These are phyloP conservation scores for Trichothecium roseum DNA, from an alignment of 2,329 filamentous ascomycete species.

Conservation along the genomic window DNA sequence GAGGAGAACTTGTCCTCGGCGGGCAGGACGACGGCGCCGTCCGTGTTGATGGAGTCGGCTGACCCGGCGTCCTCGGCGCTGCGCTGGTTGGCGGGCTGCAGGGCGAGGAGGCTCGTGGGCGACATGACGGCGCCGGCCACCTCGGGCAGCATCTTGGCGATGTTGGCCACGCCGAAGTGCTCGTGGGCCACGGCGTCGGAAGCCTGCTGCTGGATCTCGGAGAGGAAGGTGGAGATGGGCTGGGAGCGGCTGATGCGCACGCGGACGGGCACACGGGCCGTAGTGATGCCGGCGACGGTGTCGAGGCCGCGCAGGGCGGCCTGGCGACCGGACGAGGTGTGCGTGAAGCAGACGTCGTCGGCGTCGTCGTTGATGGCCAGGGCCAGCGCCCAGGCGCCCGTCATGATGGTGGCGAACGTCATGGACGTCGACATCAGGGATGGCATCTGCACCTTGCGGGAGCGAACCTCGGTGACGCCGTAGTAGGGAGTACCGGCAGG, in stretches of 20 bases:
- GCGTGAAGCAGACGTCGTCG: conserved; percentile 23
- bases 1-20: neutral
- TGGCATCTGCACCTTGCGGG: neutral
- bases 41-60: no score
- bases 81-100: conserved; percentile 1
- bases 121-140: neutral
- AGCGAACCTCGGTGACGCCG: neutral
- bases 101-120: neutral
- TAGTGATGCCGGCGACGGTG: conserved; percentile 7
- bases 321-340: conserved; percentile 8
- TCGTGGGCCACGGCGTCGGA: neutral
- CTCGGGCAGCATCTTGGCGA: conserved; percentile 4
- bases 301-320: conserved; percentile 8
- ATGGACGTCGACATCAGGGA: conserved; percentile 1
- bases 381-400: conserved; percentile 17
- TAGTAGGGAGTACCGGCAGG: conserved; percentile 1
- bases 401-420: conserved; percentile 11
- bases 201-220: conserved; percentile 6
- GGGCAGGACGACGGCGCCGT: neutral
- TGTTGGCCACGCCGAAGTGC: conserved; percentile 1
- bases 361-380: conserved; percentile 20
- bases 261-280: conserved; percentile 7
- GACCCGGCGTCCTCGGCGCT: neutral
- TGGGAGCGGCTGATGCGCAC: conserved; percentile 3
- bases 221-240: conserved; percentile 7